These are phyloP conservation scores for Monoraphidium neglectum DNA, from an alignment of 139 green algal species.

Conservation along the genomic window DNA sequence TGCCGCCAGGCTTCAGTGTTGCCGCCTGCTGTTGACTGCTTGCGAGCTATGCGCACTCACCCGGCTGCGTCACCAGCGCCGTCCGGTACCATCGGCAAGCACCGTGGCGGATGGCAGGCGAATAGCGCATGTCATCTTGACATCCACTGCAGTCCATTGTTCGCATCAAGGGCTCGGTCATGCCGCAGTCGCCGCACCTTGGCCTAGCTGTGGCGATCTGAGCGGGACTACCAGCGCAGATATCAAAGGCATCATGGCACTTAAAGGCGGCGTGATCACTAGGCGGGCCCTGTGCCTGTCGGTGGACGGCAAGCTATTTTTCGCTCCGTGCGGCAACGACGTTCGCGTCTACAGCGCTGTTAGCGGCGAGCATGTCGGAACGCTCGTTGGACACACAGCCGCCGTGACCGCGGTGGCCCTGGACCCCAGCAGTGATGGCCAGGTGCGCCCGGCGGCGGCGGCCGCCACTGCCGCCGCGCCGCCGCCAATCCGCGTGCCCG, in stretches of 20 bases:
- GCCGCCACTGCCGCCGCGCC: neutral
- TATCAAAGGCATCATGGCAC: slow-evolving; percentile 79
- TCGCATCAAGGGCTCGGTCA: too few relatives aligned
- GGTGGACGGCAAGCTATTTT: slow-evolving; percentile 45
- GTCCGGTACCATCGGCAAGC: too few relatives aligned
- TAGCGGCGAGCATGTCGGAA: slow-evolving; percentile 41
- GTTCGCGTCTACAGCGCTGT: slow-evolving; percentile 51
- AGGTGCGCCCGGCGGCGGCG: slow-evolving; percentile 29
- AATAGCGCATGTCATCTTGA: too few relatives aligned
- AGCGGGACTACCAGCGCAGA: too few relatives aligned
- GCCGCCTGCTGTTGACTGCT: too few relatives aligned
- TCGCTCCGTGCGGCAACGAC: slow-evolving; percentile 35
- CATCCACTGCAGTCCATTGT: too few relatives aligned
- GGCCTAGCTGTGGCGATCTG: too few relatives aligned
- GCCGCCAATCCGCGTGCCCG: neutral
- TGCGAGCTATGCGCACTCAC: too few relatives aligned
- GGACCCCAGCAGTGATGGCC: slow-evolving; percentile 30
- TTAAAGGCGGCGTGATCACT: slow-evolving; percentile 24
- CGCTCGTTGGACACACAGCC: slow-evolving; percentile 38
- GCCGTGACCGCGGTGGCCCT: slow-evolving; percentile 50
- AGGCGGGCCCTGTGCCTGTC: slow-evolving; percentile 31
- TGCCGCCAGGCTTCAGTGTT: too few relatives aligned
- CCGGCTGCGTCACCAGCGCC: too few relatives aligned
- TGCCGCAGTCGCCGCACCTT: too few relatives aligned
- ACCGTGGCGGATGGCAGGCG: too few relatives aligned